A percentile compares a stretch with the other conserved stretches of the same genome.
These are phyloP conservation scores for Ottelia alismoides DNA, from an alignment of 106 monocot genomes.

Conservation along the genomic window DNA sequence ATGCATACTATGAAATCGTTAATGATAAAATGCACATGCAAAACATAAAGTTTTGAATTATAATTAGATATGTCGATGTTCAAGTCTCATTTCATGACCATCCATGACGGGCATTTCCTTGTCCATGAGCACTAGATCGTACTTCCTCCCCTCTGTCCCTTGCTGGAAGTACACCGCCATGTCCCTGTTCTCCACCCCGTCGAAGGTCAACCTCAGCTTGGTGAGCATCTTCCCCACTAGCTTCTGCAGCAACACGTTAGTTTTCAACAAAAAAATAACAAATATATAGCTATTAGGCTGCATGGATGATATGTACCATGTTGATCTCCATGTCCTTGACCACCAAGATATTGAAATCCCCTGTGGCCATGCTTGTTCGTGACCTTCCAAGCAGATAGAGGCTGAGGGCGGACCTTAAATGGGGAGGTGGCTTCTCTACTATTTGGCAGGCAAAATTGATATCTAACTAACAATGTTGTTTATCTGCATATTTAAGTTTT, in stretches of 20 bases:
- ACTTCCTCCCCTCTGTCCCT: conserved; percentile 5
- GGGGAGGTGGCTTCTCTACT: too few relatives aligned
- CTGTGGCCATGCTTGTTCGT: too few relatives aligned
- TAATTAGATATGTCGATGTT: too few relatives aligned
- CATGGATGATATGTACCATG: too few relatives aligned
- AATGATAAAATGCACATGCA: background rate
- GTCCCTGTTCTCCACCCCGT: conserved; percentile 15
- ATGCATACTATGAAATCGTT: background rate
- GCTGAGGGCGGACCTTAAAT: too few relatives aligned
- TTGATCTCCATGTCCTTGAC: conserved; percentile 17
- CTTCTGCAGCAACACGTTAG: background rate
- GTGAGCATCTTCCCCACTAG: conserved; percentile 5
- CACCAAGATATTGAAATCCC: conserved; percentile 10
- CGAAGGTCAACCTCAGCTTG: conserved; percentile 3
- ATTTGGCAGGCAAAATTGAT: too few relatives aligned
- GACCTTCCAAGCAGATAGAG: too few relatives aligned
- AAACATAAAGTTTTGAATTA: too few relatives aligned
- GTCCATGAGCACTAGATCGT: conserved; percentile 24
- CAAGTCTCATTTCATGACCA: conserved; percentile 9
- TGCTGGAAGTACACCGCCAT: conserved; percentile 13
- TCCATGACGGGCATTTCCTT: conserved; percentile 26
- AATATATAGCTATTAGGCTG: too few relatives aligned
- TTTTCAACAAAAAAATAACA: background rate
- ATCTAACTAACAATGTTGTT: too few relatives aligned
- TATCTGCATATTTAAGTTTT: too few relatives aligned